Evolutionary conservation across 306 rosid genomes (phyloP).

Genomic region (Pterocarpus santalinus): DNA sequence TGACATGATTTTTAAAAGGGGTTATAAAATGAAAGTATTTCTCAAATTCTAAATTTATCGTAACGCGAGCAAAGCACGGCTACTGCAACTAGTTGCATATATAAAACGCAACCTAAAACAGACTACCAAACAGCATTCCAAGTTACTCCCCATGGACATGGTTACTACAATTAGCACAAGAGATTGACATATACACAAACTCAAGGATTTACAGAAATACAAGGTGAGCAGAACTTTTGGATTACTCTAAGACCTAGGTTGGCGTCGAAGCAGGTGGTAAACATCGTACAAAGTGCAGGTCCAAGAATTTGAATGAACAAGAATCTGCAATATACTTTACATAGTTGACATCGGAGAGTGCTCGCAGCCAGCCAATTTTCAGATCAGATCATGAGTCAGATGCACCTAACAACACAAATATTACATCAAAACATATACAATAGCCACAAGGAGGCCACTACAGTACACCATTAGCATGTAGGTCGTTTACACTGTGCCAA

Average conservation of each 20-base stretch:
- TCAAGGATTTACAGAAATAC: constrained; percentile 23
- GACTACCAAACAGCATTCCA: neutral
- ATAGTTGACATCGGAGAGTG: neutral
- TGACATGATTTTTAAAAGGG: no score
- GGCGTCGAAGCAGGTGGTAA: neutral
- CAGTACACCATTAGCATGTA: neutral
- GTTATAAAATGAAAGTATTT: no score
- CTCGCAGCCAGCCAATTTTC: constrained; percentile 7
- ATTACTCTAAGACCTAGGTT: constrained; percentile 30
- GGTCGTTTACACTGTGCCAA: neutral
- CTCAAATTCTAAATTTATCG: no score
- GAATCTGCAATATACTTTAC: constrained; percentile 10
- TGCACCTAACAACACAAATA: constrained; percentile 20
- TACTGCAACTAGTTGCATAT: neutral
- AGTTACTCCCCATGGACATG: neutral
- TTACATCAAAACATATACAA: constrained; percentile 1
- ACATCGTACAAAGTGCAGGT: constrained; percentile 1
- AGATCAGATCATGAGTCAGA: constrained; percentile 8
- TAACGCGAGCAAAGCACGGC: no score
- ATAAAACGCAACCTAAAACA: neutral
- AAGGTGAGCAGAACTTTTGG: neutral
- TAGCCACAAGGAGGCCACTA: neutral
- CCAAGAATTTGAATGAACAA: constrained; percentile 22
- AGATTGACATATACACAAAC: constrained; percentile 20
- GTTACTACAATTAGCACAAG: constrained; percentile 8